Percentiles rank a stretch among this genome's conserved stretches.
Conservation (phyloP, 2,329 filamentous ascomycete species). For the Claviceps pazoutovae region DNA sequence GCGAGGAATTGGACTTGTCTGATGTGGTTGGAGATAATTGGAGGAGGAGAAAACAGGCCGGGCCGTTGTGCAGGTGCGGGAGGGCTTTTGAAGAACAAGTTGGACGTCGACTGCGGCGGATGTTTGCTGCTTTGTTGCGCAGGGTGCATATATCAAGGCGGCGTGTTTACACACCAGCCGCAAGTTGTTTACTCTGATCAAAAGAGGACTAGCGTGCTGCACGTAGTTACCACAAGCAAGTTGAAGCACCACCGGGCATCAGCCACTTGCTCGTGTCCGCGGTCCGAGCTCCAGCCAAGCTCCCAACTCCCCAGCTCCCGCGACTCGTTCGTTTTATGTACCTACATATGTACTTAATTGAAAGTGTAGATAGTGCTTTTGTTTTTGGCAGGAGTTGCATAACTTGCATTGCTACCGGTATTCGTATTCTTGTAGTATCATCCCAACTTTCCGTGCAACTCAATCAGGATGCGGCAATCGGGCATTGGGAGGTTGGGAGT, state of each 20-base stretch:
- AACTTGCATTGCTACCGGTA: too few species aligned
- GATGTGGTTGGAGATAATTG: constrained; percentile 25
- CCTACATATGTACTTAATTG: too few species aligned
- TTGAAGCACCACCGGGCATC: background rate
- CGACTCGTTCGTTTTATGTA: too few species aligned
- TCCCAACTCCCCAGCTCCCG: too few species aligned
- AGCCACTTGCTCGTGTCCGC: background rate
- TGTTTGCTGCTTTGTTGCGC: constrained; percentile 4
- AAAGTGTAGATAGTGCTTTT: too few species aligned
- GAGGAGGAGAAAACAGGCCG: constrained; percentile 18
- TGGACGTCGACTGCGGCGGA: background rate
- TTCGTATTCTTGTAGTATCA: too few species aligned
- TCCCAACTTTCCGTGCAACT: too few species aligned
- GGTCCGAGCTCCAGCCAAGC: background rate
- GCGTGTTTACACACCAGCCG: constrained; percentile 9
- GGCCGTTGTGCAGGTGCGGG: constrained; percentile 18
- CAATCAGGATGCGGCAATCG: too few species aligned
- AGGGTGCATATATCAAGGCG: constrained; percentile 13
- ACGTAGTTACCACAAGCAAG: constrained; percentile 8
- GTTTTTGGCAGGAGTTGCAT: too few species aligned
- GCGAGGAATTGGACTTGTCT: constrained; percentile 9
- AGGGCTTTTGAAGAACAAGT: constrained; percentile 22
- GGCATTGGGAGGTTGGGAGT: too few species aligned
- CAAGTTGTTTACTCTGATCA: constrained; percentile 14
- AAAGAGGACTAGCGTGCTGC: constrained; percentile 12